Percentiles rank a stretch among this genome's conserved stretches.
Conservation (phyloP, 2,329 filamentous ascomycete species). For the Onygenales sp. region DNA sequence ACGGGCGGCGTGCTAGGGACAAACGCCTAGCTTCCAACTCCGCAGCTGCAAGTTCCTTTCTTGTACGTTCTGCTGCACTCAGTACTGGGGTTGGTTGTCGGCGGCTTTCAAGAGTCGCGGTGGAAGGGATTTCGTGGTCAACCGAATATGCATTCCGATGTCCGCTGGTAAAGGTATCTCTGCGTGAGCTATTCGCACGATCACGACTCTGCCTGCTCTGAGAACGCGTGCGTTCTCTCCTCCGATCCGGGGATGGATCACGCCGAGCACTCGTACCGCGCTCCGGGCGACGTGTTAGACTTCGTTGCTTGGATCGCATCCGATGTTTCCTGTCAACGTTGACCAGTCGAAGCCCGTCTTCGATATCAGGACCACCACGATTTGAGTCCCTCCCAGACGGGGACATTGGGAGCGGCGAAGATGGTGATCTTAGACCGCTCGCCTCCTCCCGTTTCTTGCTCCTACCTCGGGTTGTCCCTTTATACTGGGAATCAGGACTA, state of each 20-base stretch:
- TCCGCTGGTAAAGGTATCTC: not conserved
- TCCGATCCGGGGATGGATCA: conserved; percentile 39
- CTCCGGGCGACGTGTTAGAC: conserved; percentile 40
- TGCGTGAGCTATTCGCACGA: conserved; percentile 5
- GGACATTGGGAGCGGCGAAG: conserved; percentile 70
- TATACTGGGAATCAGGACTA: conserved; percentile 24
- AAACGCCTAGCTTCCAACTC: conserved; percentile 82
- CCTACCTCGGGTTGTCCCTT: conserved; percentile 43
- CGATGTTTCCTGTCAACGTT: conserved; percentile 34
- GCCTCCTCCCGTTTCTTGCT: conserved; percentile 52
- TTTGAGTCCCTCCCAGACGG: conserved; percentile 43
- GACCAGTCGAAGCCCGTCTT: conserved; percentile 45
- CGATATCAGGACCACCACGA: conserved; percentile 50
- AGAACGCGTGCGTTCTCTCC: conserved; percentile 24
- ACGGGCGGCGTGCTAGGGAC: conserved; percentile 71
- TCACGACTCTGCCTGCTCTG: conserved; percentile 25
- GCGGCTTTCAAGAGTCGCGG: conserved; percentile 3
- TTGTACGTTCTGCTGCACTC: conserved; percentile 53
- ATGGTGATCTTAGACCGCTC: conserved; percentile 60
- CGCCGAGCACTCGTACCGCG: conserved; percentile 33
- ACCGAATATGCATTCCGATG: not conserved
- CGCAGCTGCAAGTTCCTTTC: conserved; percentile 66
- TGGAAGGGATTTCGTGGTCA: not conserved
- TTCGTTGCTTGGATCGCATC: conserved; percentile 41
- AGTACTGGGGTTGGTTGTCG: conserved; percentile 16